Percentiles rank a stretch among this genome's conserved stretches.
Evolutionary conservation across 345 rosid species (phyloP).

Genomic region (sweet orange (Citrus sinensis)): DVS_A1.0 CM039163.1:9960501-9961000

Average conservation of each 20-base stretch:
- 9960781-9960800: neutral
- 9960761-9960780: conserved; percentile 26
- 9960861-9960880: too few relatives aligned
- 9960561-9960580: neutral
- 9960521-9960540: neutral
- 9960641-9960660: conserved; percentile 97
- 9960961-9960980: neutral
- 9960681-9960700: conserved; percentile 62
- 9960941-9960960: neutral
- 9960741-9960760: conserved; percentile 99
- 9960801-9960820: neutral
- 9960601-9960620: conserved; percentile 65
- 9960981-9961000: neutral
- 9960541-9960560: neutral
- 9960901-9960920: neutral
- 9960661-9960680: conserved; percentile 65
- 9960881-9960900: neutral
- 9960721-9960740: conserved; percentile 96
- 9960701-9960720: conserved; percentile 77
- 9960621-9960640: conserved; percentile 99
- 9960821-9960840: too few relatives aligned
- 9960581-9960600: neutral
- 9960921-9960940: neutral
- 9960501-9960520: neutral
- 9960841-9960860: neutral